Percentiles rank a stretch among this genome's conserved stretches.
These are phyloP conservation scores for Phytophthora lateralis DNA, from an alignment of 352 stramenopile species.

Conservation along the genomic window DNA sequence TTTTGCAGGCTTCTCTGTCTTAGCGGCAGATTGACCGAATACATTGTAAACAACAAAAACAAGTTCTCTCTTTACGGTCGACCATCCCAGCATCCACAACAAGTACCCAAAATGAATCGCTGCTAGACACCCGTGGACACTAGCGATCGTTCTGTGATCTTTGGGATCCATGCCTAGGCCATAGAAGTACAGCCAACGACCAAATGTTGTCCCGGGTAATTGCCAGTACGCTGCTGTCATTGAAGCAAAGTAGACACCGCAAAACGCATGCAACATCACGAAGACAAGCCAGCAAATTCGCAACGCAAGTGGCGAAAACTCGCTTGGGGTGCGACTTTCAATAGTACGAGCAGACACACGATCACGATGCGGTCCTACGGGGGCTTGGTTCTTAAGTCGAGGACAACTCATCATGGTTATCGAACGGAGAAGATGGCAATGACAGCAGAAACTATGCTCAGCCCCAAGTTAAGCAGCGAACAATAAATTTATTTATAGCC, in stretches of 20 bases:
- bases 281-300: slow-evolving; percentile 14
- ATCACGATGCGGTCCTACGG: background rate
- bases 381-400: background rate
- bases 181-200: slow-evolving; percentile 16
- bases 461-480: background rate
- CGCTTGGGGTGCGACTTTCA: background rate
- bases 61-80: slow-evolving; percentile 1
- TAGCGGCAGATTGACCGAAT: background rate
- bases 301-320: slow-evolving; percentile 1
- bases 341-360: background rate
- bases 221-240: slow-evolving; percentile 12
- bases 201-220: slow-evolving; percentile 10
- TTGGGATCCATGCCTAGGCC: slow-evolving; percentile 15
- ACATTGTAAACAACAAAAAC: slow-evolving; percentile 22
- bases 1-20: background rate
- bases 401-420: background rate
- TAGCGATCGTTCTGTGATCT: slow-evolving; percentile 18
- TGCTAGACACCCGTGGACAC: slow-evolving; percentile 8
- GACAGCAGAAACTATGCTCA: background rate
- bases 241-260: slow-evolving; percentile 5
- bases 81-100: slow-evolving; percentile 21
- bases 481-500: background rate
- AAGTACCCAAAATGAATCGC: slow-evolving; percentile 11
- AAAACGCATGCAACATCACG: slow-evolving; percentile 12
- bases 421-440: background rate